Evolutionary conservation across 768 basidiomycete species (phyloP), one percentile per base, ranked within the genome.

Genomic region (Cystofilobasidium macerans): DNA sequence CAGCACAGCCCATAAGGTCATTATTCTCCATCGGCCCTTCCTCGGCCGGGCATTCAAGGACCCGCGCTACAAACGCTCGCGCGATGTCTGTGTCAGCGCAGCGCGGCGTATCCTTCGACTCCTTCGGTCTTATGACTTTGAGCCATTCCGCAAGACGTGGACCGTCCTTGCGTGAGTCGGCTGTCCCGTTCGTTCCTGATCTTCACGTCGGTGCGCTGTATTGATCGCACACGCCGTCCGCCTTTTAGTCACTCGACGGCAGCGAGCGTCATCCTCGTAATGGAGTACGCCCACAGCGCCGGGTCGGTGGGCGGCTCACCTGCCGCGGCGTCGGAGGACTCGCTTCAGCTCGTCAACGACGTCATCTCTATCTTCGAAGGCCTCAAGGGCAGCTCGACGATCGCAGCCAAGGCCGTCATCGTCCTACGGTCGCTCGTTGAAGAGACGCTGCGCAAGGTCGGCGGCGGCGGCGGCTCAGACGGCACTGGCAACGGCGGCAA

Each of bases 41-140:
- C 62, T 71, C 12, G 70, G 70, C 13, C 53, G 70, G n/a, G 70
- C 69, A 18, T 71, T 71, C 60, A 48, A 66, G 12, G 70, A 68
- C 48, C 42, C 67, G 40, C 53, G 48, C 24, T 68, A 68, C 33
- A 45, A 62, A 26, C 54, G 54, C 42, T 61, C 59, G n/a, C 47
- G 67, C 33, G 67, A 63, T 22, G 53, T 47, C 24, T 65, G 22
- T 26, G 33, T 59, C 24, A 12, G 32, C 30, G 32, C 43, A 33
- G 64, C 57, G 2, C 24, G 58, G 20, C 57, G 47, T 28, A 60
- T 53, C 22, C 42, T 54, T 13, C 36, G 36, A 2, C 48, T 35
- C 14, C 58, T 66, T 24, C 47, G 51, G 26, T 26, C 33, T 3
- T 66, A 58, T 32, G 18, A 40, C 1, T 24, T 59, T 22, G 65